phyloP scores from a whole-genome alignment of 768 basidiomycete genomes.

The Lentinula guzmanii region DNA sequence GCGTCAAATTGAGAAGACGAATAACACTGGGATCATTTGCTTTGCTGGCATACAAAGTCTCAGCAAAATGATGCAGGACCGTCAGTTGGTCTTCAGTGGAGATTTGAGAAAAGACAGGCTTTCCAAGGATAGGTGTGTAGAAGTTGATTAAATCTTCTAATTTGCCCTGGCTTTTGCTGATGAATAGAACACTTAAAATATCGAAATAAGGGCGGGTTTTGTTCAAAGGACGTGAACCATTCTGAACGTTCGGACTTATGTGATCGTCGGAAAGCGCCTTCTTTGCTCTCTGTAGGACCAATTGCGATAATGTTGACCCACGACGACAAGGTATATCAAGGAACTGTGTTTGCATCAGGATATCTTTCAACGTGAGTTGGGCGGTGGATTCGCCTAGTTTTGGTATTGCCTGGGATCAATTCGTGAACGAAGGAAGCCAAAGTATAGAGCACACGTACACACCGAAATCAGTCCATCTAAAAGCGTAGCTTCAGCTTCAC shows the following conservation, averaged over 20 bases:
- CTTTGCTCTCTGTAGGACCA: slow-evolving; percentile 30
- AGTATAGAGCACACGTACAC: slow-evolving; percentile 11
- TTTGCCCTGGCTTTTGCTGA: slow-evolving; percentile 34
- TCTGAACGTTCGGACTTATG: slow-evolving; percentile 9
- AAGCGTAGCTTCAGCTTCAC: slow-evolving; percentile 41
- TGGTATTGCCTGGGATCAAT: slow-evolving; percentile 38
- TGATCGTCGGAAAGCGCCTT: slow-evolving; percentile 24
- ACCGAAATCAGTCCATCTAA: slow-evolving; percentile 47
- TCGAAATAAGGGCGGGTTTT: slow-evolving; percentile 43
- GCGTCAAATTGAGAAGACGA: slow-evolving; percentile 43
- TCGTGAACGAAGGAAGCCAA: slow-evolving; percentile 4
- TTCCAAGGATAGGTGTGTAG: slow-evolving; percentile 39
- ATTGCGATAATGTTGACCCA: slow-evolving; percentile 15
- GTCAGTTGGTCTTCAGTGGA: slow-evolving; percentile 33
- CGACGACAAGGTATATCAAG: slow-evolving; percentile 26
- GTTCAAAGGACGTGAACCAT: slow-evolving; percentile 25
- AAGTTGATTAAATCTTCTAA: slow-evolving; percentile 43
- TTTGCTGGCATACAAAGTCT: slow-evolving; percentile 34
- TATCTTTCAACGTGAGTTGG: slow-evolving; percentile 43
- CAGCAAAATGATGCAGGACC: slow-evolving; percentile 41
- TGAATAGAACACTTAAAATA: slow-evolving; percentile 24
- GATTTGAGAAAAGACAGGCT: slow-evolving; percentile 41
- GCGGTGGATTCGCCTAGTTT: slow-evolving; percentile 35
- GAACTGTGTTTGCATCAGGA: slow-evolving; percentile 45
- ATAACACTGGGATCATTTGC: slow-evolving; percentile 19